Evolutionary conservation across 1,284 basidiomycete species (phyloP).

Genomic region (Malassezia vespertilionis): DNA sequence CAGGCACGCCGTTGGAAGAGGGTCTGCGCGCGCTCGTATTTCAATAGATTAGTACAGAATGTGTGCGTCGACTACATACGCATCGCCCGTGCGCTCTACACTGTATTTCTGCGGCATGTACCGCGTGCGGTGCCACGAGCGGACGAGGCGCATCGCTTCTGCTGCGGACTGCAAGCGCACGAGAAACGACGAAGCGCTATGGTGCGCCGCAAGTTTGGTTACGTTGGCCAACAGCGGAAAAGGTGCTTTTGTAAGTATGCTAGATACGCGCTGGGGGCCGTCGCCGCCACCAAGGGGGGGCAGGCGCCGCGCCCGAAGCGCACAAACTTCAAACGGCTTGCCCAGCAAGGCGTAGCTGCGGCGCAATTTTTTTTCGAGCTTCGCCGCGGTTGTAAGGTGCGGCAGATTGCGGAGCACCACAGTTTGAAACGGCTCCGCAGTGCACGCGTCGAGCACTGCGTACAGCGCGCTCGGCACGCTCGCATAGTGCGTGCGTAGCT

Average conservation of each 20-base stretch:
- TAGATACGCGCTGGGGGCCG: background rate
- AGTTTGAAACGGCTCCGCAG: conserved; percentile 6
- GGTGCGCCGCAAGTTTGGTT: conserved; percentile 3
- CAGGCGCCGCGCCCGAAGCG: no score
- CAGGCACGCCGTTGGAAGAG: background rate
- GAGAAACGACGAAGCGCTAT: conserved; percentile 53
- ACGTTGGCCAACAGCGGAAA: conserved; percentile 19
- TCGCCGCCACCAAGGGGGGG: no score
- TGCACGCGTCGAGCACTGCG: conserved; percentile 1
- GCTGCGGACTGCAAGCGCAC: conserved; percentile 60
- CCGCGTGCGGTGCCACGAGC: conserved; percentile 33
- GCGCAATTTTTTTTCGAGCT: conserved; percentile 25
- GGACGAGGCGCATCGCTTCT: conserved; percentile 27
- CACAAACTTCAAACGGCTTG: no score
- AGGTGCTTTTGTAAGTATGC: background rate
- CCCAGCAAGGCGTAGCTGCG: conserved; percentile 20
- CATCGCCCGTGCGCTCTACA: conserved; percentile 27
- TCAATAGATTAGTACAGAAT: conserved; percentile 20
- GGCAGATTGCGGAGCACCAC: conserved; percentile 28
- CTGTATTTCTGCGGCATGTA: conserved; percentile 27
- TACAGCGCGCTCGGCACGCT: background rate
- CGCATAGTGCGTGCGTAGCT: background rate
- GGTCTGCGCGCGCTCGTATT: background rate
- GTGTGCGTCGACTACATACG: conserved; percentile 26
- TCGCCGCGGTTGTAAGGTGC: conserved; percentile 22